Percentiles rank a stretch among this genome's conserved stretches.
These are phyloP conservation scores for Sanguinoderma infundibulare DNA, from an alignment of 1,284 basidiomycete genomes.

Conservation along the genomic window DNA sequence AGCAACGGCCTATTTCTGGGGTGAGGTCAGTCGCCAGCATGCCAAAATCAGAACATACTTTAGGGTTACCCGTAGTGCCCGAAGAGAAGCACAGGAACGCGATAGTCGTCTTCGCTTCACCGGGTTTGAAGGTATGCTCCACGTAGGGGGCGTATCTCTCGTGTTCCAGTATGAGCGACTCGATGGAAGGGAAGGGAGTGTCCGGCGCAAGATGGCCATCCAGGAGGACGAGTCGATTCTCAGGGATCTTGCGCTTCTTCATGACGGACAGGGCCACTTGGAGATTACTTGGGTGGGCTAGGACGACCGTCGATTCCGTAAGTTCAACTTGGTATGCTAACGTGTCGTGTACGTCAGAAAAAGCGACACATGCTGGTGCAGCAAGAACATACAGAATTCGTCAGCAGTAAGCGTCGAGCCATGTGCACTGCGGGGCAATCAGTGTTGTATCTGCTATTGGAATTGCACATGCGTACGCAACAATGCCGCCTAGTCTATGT, in stretches of 20 bases:
- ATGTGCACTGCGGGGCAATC: neutral
- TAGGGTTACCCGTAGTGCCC: slow-evolving; percentile 83
- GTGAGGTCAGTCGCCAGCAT: neutral
- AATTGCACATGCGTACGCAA: neutral
- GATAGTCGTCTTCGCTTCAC: slow-evolving; percentile 62
- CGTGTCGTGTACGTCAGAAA: no score
- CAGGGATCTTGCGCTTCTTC: no score
- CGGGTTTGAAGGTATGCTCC: slow-evolving; percentile 48
- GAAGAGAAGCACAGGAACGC: slow-evolving; percentile 79
- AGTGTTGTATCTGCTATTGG: neutral
- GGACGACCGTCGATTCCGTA: no score
- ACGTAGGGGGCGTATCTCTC: slow-evolving; percentile 27
- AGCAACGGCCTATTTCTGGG: slow-evolving; percentile 56
- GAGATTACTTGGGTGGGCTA: no score
- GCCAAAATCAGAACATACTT: slow-evolving; percentile 43
- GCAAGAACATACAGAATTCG: no score
- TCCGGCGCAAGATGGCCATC: neutral
- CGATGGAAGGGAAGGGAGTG: no score
- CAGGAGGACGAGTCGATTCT: neutral
- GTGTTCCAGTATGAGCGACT: no score
- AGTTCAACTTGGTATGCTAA: no score
- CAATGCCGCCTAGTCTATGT: neutral
- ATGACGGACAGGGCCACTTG: no score
- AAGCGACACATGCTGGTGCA: no score
- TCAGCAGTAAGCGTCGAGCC: no score